These are phyloP conservation scores for Trypanosoma caninum DNA, from an alignment of 208 protist genomes.

Conservation along the genomic window DNA sequence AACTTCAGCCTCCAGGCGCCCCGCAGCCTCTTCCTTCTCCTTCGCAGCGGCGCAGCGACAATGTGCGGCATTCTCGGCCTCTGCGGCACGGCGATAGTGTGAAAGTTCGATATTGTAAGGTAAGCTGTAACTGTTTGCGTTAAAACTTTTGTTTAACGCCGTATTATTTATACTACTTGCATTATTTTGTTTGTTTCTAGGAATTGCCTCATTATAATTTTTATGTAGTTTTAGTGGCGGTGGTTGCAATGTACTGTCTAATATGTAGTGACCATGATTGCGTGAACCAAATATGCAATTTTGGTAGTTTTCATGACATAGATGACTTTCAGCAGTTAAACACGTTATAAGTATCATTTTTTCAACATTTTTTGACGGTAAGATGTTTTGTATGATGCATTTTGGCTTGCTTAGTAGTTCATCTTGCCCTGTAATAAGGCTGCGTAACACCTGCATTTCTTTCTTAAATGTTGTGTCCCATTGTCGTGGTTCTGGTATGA, in stretches of 20 bases:
- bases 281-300: slow-evolving; percentile 6
- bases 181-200: no score
- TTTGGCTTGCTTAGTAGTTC: not conserved
- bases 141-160: slow-evolving; percentile 12
- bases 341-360: slow-evolving; percentile 8
- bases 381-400: slow-evolving; percentile 7
- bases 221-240: not conserved
- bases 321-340: not conserved
- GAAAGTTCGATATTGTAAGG: slow-evolving; percentile 12
- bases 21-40: slow-evolving; percentile 22
- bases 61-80: not conserved
- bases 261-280: not conserved
- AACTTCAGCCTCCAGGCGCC: slow-evolving; percentile 13
- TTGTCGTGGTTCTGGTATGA: slow-evolving; percentile 16
- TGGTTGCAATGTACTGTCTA: not conserved
- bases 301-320: not conserved
- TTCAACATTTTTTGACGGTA: not conserved
- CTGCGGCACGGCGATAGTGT: not conserved
- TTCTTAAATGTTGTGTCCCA: slow-evolving; percentile 7
- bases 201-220: no score
- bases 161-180: slow-evolving; percentile 3
- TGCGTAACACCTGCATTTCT: slow-evolving; percentile 16
- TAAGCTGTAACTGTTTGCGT: slow-evolving; percentile 5
- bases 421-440: slow-evolving; percentile 2
- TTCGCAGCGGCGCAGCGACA: not conserved